Evolutionary conservation across 73 alveolate species (phyloP).

Genomic region (Uronychia setigera): DNA sequence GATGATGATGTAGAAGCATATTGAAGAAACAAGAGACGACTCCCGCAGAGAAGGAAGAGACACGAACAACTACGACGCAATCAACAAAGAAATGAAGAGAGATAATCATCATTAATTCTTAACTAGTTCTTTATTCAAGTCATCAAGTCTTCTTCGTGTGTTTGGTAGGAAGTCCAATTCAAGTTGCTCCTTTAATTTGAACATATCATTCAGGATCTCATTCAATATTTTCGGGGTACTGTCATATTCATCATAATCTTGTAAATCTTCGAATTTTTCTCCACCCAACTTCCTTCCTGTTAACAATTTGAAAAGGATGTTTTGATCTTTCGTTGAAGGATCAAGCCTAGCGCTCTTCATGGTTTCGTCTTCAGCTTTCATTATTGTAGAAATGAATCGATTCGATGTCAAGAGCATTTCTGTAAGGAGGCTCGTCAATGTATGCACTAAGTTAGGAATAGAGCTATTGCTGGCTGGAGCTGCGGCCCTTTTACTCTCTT

Average conservation of each 20-base stretch:
- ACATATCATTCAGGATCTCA: not conserved
- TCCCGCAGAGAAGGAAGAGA: not conserved
- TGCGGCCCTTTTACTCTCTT: not conserved
- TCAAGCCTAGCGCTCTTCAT: not conserved
- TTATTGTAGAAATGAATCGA: not conserved
- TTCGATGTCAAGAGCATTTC: not conserved
- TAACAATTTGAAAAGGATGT: not conserved
- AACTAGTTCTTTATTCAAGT: not conserved
- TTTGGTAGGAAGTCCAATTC: not conserved
- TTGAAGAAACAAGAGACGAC: conserved; percentile 39
- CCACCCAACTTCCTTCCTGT: not conserved
- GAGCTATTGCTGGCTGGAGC: conserved; percentile 3
- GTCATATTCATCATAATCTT: not conserved
- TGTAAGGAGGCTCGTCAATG: not conserved
- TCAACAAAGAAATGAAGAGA: not conserved
- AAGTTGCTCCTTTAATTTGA: not conserved
- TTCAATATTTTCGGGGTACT: not conserved
- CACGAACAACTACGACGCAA: not conserved
- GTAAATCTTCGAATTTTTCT: not conserved
- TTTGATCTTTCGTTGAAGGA: not conserved
- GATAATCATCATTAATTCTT: no score
- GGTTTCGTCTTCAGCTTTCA: not conserved
- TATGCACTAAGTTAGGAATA: not conserved
- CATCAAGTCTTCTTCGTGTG: not conserved
- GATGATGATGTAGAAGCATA: conserved; percentile 48